phyloP scores from a whole-genome alignment of 306 rosid genomes.

The Prosopis cineraria region DNA sequence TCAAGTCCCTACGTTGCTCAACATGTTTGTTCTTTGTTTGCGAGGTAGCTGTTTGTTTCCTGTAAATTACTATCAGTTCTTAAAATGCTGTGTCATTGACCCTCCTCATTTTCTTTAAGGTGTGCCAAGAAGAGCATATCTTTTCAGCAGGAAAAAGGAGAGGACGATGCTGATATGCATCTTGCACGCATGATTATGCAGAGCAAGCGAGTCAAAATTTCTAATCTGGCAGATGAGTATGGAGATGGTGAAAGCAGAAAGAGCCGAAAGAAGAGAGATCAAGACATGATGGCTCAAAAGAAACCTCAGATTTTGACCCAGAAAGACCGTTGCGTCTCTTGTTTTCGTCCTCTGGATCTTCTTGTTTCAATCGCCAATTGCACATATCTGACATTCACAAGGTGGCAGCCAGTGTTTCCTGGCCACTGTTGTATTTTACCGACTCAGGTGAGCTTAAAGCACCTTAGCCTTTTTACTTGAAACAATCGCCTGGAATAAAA shows the following conservation, averaged over 20 bases:
- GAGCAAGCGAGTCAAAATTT: slow-evolving; percentile 65
- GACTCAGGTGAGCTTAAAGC: slow-evolving; percentile 63
- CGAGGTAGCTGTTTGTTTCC: slow-evolving; percentile 1
- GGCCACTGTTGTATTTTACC: slow-evolving; percentile 96
- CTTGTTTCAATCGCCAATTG: slow-evolving; percentile 76
- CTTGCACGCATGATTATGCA: slow-evolving; percentile 77
- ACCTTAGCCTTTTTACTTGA: slow-evolving; percentile 11
- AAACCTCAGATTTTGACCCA: slow-evolving; percentile 54
- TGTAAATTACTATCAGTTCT: background rate
- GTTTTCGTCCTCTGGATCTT: slow-evolving; percentile 82
- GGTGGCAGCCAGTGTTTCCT: slow-evolving; percentile 74
- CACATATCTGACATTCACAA: slow-evolving; percentile 90
- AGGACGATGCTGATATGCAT: slow-evolving; percentile 80
- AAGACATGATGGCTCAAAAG: slow-evolving; percentile 48
- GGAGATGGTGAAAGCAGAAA: slow-evolving; percentile 68
- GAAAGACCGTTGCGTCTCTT: slow-evolving; percentile 79
- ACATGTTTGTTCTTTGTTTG: slow-evolving; percentile 19
- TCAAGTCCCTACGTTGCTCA: slow-evolving; percentile 19
- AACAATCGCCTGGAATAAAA: background rate
- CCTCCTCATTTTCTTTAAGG: slow-evolving; percentile 41
- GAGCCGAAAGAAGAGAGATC: slow-evolving; percentile 60
- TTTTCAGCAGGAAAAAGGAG: slow-evolving; percentile 57
- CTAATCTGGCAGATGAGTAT: slow-evolving; percentile 71
- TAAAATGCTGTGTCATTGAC: slow-evolving; percentile 25
- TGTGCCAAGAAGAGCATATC: slow-evolving; percentile 49